phyloP scores from a whole-genome alignment of 345 rosid species.

The Excoecaria cochinchinensis region DNA sequence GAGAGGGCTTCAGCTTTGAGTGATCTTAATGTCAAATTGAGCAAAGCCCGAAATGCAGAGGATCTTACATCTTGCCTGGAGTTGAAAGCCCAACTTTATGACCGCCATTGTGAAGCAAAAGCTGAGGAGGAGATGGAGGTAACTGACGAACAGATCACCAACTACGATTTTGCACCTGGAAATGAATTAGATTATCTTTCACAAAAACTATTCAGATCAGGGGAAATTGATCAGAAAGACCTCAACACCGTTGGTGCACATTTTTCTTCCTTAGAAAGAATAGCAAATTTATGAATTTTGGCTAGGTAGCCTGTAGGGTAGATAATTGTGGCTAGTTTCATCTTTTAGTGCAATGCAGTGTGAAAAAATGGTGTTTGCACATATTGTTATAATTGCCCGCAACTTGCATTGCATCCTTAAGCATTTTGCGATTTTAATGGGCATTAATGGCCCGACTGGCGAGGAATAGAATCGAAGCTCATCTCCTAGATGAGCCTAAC shows the following conservation, averaged over 20 bases:
- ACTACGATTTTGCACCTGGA: constrained; percentile 17
- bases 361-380: background rate
- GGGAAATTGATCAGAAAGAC: constrained; percentile 59
- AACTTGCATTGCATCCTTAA: no score
- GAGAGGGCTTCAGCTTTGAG: constrained; percentile 52
- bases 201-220: constrained; percentile 39
- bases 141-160: constrained; percentile 25
- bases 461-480: no score
- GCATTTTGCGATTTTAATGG: no score
- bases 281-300: constrained; percentile 41
- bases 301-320: background rate
- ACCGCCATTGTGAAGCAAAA: constrained; percentile 22
- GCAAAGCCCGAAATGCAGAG: constrained; percentile 73
- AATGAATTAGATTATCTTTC: constrained; percentile 26
- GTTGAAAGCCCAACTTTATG: constrained; percentile 49
- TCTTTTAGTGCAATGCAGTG: background rate
- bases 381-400: no score
- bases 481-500: no score
- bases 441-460: no score
- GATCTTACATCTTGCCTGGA: constrained; percentile 74
- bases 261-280: constrained; percentile 50
- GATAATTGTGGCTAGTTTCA: background rate
- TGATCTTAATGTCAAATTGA: constrained; percentile 69
- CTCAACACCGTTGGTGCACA: constrained; percentile 42
- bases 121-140: constrained; percentile 19